Conservation (phyloP, 2,329 filamentous ascomycete species). For the Furcasterigmium sp. region DNA sequence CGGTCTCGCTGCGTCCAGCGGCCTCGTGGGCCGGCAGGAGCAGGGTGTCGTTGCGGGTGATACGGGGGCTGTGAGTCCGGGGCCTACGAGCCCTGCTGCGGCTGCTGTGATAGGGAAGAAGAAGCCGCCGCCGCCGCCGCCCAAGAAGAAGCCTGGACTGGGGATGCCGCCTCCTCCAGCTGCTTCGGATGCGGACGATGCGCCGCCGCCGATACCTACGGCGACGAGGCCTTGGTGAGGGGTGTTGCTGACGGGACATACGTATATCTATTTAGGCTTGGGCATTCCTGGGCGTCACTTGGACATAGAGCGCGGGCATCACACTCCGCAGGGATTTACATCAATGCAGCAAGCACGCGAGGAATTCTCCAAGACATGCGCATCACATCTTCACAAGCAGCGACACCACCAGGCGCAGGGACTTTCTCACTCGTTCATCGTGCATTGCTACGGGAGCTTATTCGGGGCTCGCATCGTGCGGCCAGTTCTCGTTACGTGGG, state of each 20-base stretch:
- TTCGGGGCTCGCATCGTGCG: too few relatives aligned
- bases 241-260: not conserved
- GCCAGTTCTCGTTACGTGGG: not conserved
- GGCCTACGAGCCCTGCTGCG: constrained; percentile 7
- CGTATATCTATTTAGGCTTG: not conserved
- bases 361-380: not conserved
- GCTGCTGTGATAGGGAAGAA: constrained; percentile 37
- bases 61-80: constrained; percentile 1
- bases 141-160: constrained; percentile 46
- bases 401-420: not conserved
- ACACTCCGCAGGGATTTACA: not conserved
- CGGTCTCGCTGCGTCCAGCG: constrained; percentile 15
- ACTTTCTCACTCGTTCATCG: not conserved
- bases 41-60: constrained; percentile 8
- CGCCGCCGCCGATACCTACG: constrained; percentile 48
- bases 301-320: not conserved
- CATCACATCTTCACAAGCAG: not conserved
- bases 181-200: constrained; percentile 19
- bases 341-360: too few relatives aligned
- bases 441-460: not conserved
- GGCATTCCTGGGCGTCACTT: not conserved
- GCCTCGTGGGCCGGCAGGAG: constrained; percentile 7
- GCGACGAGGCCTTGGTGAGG: constrained; percentile 43
- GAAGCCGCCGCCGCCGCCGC: constrained; percentile 46
- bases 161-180: constrained; percentile 10